Base-by-base conservation (phyloP, 768 basidiomycete species). In the Auricularia heimuer region DNA sequence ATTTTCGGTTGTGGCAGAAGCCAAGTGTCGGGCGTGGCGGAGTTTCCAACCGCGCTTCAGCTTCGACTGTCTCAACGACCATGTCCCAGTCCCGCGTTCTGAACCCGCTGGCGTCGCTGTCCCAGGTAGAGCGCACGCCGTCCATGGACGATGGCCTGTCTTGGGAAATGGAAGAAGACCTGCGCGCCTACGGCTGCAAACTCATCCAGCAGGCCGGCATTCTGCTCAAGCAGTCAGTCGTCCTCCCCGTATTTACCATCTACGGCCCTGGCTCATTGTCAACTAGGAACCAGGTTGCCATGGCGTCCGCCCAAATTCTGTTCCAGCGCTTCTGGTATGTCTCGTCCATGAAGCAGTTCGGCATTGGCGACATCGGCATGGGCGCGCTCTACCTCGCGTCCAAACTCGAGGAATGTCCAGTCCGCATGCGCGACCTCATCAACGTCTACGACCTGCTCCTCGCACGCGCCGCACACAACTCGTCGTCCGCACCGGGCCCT, bases 281-380 rank as follows among this genome's bases (percentile, higher is more conserved):
- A 47, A 51, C 68, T 74, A 92, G 90, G 76, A 97, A 98, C 68
- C 97, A 99, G 73, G 95, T 97, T 35, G 95, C 95, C 14, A 90
- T 98, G 63, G 94, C 97, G 4, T 92, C 95, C 1, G 97, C 97
- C 0, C 95, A 98, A 73, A 92, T 98, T 37, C 78, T 99, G 1
- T 96, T 95, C 73, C 97, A 99, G 68, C 81, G 96, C 39, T 99
- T 99, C 79, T 98, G 90, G 90, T 98, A 85, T 76, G 91, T 96
- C 18, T 88, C 89, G 3, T 96, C 94, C 7, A 86, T 99, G 87
- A 90, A 90, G 73, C 91, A 94, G 64, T 99, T 94, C 75, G 89
- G 94, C 29, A 88, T 98, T 65, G 90, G 88, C 69, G 92, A 96
- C 73, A 80, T 92, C 60, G 89, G 86, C 34, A 92, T 93, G 88